Conservation (phyloP, 75 land plant species). For the Selaginella tamariscina region DNA sequence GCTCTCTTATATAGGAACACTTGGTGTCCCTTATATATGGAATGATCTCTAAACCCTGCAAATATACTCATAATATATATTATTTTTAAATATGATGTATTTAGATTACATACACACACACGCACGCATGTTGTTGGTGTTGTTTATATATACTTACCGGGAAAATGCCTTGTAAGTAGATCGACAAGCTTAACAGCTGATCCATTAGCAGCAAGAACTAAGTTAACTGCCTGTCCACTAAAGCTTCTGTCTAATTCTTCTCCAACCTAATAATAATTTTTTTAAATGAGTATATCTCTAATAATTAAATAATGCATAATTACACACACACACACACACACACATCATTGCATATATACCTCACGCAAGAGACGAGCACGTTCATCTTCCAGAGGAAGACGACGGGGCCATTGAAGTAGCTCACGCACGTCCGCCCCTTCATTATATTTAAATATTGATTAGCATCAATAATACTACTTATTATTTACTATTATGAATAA, state of each 20-base stretch:
- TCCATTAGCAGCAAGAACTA: conserved; percentile 59
- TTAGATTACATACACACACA: not conserved
- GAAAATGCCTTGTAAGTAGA: conserved; percentile 67
- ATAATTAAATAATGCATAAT: too few species aligned
- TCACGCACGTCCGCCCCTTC: conserved; percentile 68
- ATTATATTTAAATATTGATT: not conserved
- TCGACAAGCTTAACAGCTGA: conserved; percentile 74
- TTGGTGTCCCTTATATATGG: conserved; percentile 88
- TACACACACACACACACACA: too few species aligned
- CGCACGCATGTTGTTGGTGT: not conserved
- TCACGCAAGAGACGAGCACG: conserved; percentile 82
- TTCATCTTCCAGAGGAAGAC: conserved; percentile 95
- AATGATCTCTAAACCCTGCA: conserved; percentile 85
- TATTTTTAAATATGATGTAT: not conserved
- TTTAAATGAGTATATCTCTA: too few species aligned
- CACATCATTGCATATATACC: conserved; percentile 27
- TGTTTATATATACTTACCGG: conserved; percentile 42
- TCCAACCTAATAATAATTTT: conserved; percentile 54
- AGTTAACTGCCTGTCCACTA: conserved; percentile 70
- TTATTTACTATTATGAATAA: too few species aligned
- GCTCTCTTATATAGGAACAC: conserved; percentile 95
- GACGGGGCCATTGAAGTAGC: conserved; percentile 82
- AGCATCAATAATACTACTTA: too few species aligned
- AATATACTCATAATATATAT: not conserved
- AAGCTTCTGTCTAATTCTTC: conserved; percentile 68